Base-by-base conservation (phyloP, 306 rosid genomes). In the Hippophae rhamnoides region DNA sequence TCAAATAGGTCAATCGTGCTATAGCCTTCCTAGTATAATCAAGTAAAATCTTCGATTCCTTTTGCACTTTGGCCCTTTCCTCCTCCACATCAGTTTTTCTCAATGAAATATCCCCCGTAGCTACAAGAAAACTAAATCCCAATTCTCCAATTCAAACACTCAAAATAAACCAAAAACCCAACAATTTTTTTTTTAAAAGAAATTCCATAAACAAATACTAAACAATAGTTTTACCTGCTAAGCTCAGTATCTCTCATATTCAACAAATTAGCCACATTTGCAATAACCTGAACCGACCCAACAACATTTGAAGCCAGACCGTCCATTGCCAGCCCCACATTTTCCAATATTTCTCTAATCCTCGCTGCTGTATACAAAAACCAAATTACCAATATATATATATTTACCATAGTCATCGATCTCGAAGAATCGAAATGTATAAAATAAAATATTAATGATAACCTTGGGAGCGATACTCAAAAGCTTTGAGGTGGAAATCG, bases 161-260 rank as follows among this genome's bases (percentile, higher is more conserved):
- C 11, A 11, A 11, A 42, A 69, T 41, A 11, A 7, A 63, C 25
- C 43, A 56, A 69, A 9, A 53, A 6, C 38, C 38, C 38, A 31
- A 31, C 38, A 31, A 31, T 31, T 31, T 27, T 61, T 49, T 41
- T 31, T 43, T n/a, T 10, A 18, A 18, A 18, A 18, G 23, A 18
- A 18, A 18, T 18, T 18, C 23, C 23, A 18, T 18, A 18, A 18
- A 18, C 23, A 18, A 18, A 18, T 2, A 58, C 11, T 23, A 46
- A 47, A 49, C 23, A 7, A 5, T 31, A 27, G 26, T 18, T 85
- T 42, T 52, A 83, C 96, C 98, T 92, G 70, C 99, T 92, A 23
- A 84, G 77, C 79, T 92, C 99, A 45, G 96, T 92, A 63, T 92
- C 99, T 72, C 99, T 88, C 47, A 88, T 85, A 54, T 92, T 92